phyloP scores from a whole-genome alignment of 129 eudicot species.

The Smallanthus sonchifolius region DNA sequence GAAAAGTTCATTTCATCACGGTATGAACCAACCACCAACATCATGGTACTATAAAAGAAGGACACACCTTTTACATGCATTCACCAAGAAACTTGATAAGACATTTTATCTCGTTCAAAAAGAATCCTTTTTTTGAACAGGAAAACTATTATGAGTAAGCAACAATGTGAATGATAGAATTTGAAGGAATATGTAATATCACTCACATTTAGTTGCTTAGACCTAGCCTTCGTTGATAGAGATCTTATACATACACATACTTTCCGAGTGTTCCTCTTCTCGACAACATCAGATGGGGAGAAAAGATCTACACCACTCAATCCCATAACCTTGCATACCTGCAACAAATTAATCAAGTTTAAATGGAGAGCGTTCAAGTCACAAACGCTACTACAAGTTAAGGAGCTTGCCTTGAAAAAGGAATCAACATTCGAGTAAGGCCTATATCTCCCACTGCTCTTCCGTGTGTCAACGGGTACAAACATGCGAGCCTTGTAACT shows the following conservation, averaged over 20 bases:
- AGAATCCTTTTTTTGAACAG: too few relatives aligned
- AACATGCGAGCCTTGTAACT: constrained; percentile 34
- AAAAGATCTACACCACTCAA: constrained; percentile 72
- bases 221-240: constrained; percentile 61
- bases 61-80: too few relatives aligned
- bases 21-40: too few relatives aligned
- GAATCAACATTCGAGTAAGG: constrained; percentile 75
- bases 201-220: constrained; percentile 57
- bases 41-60: too few relatives aligned
- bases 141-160: too few relatives aligned
- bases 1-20: too few relatives aligned
- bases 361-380: not conserved
- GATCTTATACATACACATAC: constrained; percentile 72
- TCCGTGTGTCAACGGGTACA: constrained; percentile 46
- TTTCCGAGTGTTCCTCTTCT: constrained; percentile 57
- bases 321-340: constrained; percentile 74
- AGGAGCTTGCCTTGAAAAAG: constrained; percentile 49
- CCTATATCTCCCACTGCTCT: constrained; percentile 66
- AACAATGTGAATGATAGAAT: too few relatives aligned
- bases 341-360: constrained; percentile 5
- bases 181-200: not conserved
- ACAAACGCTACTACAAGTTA: not conserved
- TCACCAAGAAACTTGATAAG: too few relatives aligned
- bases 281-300: constrained; percentile 83
- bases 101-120: too few relatives aligned